phyloP scores from a whole-genome alignment of 129 eudicot genomes.

The Rutidosis leptorrhynchoides region DNA sequence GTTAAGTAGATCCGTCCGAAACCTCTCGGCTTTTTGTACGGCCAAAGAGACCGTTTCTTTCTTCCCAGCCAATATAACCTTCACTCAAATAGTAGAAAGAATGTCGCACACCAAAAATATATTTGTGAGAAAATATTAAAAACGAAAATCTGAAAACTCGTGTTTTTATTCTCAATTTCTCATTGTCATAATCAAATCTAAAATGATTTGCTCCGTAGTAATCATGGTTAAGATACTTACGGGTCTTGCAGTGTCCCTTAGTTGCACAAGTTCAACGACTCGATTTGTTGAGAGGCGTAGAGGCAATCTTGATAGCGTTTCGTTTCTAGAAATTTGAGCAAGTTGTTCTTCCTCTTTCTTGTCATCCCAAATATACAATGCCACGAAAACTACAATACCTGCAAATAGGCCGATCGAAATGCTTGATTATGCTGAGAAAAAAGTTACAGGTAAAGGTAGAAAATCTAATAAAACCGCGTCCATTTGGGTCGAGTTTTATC shows the following conservation, averaged over 20 bases:
- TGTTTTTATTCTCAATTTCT: background rate
- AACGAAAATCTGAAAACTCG: background rate
- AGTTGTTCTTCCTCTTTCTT: slow-evolving; percentile 98
- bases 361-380: slow-evolving; percentile 84
- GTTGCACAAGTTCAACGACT: slow-evolving; percentile 94
- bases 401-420: slow-evolving; percentile 46
- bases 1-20: slow-evolving; percentile 74
- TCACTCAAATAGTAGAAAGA: slow-evolving; percentile 15
- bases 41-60: slow-evolving; percentile 76
- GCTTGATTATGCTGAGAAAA: background rate
- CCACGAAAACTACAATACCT: slow-evolving; percentile 88
- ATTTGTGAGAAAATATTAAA: background rate
- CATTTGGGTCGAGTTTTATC: background rate
- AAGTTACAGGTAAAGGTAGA: background rate
- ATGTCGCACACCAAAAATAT: background rate
- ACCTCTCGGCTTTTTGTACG: slow-evolving; percentile 78
- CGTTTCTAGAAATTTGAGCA: slow-evolving; percentile 83
- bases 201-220: background rate
- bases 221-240: slow-evolving; percentile 45
- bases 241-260: slow-evolving; percentile 88
- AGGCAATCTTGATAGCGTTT: slow-evolving; percentile 91
- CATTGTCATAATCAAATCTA: background rate
- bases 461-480: background rate
- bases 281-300: slow-evolving; percentile 92
- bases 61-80: slow-evolving; percentile 98